Evolutionary conservation across 1,284 basidiomycete species (phyloP).

Genomic region (Austroboletus niveus): DNA sequence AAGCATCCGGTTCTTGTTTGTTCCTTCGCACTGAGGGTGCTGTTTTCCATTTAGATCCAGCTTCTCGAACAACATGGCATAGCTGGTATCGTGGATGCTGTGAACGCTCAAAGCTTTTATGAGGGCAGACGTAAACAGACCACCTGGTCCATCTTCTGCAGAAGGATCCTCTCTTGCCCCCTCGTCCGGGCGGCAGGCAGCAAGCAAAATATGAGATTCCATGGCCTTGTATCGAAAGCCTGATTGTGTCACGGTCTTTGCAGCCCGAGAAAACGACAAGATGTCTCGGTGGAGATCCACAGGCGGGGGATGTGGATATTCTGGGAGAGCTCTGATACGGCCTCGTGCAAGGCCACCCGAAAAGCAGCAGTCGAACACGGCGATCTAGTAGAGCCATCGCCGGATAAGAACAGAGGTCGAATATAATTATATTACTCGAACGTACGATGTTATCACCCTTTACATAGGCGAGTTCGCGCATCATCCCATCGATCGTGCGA

Average conservation of each 20-base stretch:
- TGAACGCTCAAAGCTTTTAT: constrained; percentile 11
- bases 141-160: constrained; percentile 7
- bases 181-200: constrained; percentile 21
- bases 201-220: constrained; percentile 22
- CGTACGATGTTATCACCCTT: constrained; percentile 60
- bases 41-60: constrained; percentile 14
- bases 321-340: constrained; percentile 10
- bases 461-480: constrained; percentile 44
- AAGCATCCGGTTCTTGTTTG: constrained; percentile 15
- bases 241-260: constrained; percentile 5
- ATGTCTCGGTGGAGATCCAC: constrained; percentile 17
- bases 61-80: constrained; percentile 11
- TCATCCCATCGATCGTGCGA: constrained; percentile 51
- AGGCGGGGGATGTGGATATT: constrained; percentile 10
- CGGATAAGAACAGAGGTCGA: background rate
- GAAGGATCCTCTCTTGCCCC: constrained; percentile 11
- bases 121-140: constrained; percentile 23
- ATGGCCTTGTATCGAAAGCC: constrained; percentile 16
- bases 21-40: constrained; percentile 23
- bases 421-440: background rate
- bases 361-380: constrained; percentile 22
- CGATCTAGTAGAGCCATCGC: constrained; percentile 4
- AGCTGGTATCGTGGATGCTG: constrained; percentile 18
- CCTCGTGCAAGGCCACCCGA: constrained; percentile 21
- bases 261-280: constrained; percentile 3